phyloP scores from a whole-genome alignment of 495 filamentous ascomycete species.

The Lasiosphaeris hirsuta region DNA sequence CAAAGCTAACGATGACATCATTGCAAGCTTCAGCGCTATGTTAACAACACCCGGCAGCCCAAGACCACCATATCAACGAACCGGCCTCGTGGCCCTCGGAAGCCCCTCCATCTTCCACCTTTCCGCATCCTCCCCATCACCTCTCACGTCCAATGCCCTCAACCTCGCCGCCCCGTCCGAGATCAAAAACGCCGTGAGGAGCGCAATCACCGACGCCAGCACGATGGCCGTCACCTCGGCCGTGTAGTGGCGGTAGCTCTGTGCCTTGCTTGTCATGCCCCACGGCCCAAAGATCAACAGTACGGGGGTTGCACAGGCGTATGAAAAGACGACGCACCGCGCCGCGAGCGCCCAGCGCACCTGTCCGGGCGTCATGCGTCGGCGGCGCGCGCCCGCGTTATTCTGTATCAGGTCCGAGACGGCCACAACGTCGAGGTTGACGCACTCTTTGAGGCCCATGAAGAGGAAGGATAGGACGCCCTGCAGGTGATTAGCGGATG shows the following conservation, averaged over 20 bases:
- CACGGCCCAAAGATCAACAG: background rate
- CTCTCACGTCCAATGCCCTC: no score
- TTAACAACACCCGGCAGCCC: no score
- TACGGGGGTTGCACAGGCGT: background rate
- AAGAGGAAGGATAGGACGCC: conserved; percentile 3
- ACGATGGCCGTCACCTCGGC: background rate
- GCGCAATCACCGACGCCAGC: background rate
- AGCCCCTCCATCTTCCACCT: no score
- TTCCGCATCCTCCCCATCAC: no score
- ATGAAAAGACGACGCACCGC: background rate
- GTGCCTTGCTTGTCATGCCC: background rate
- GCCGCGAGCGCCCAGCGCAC: background rate
- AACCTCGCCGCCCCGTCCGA: background rate
- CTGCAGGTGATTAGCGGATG: background rate
- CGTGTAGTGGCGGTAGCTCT: background rate
- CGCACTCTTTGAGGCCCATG: conserved; percentile 4
- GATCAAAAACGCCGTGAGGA: background rate
- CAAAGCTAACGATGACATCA: no score
- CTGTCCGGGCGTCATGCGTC: background rate
- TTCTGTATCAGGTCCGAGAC: background rate
- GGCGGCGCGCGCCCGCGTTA: background rate
- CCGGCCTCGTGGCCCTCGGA: no score
- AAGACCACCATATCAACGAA: no score
- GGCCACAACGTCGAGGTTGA: background rate
- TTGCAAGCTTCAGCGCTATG: no score